Base-by-base conservation (phyloP, 208 protist genomes). In the Crithidia bombi region DNA sequence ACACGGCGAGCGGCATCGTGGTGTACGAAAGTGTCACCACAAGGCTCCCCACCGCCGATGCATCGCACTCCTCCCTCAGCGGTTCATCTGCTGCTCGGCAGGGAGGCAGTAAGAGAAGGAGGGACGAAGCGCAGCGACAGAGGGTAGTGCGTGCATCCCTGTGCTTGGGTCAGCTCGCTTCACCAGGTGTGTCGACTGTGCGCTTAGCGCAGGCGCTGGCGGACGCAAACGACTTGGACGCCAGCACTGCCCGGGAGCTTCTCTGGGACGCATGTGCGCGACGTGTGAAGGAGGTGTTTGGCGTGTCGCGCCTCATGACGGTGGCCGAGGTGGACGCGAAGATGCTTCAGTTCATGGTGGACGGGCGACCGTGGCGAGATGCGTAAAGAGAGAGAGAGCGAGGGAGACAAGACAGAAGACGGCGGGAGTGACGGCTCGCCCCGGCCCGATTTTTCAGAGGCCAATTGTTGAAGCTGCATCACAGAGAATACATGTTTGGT, bases 261-360 rank as follows among this genome's bases (percentile, higher is more conserved):
- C 33, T 77, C 21, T 77, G 71, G 71, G 71, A 59, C 35, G 47
- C 19, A 12, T 77, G 63, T 47, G 59, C 64, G 14, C 49, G 19
- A 0, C 55, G 41, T 0, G 54, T 77, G 3, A 44, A 46, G 43
- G 49, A 30, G 0, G 65, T 66, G 10, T 77, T 77, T 41, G 71
- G 47, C 4, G 71, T 77, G 7, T 67, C 65, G 49, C 52, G 38
- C 9, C 25, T 46, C 1, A 65, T 71, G 64, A 55, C 64, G 6
- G 5, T 30, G 21, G 26, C 33, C 15, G 57, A 70, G 47, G 71
- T 62, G 15, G 71, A 77, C 49, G 47, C 56, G 15, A 39, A 14
- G 2, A 67, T 77, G 30, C 21, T 67, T 3, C 36, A 6, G 17
- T 77, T 67, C 43, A 66, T 77, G 64, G 23, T 36, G 21, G 28